phyloP scores from a whole-genome alignment of 129 eudicot species.

The Sambucus nigra region DNA sequence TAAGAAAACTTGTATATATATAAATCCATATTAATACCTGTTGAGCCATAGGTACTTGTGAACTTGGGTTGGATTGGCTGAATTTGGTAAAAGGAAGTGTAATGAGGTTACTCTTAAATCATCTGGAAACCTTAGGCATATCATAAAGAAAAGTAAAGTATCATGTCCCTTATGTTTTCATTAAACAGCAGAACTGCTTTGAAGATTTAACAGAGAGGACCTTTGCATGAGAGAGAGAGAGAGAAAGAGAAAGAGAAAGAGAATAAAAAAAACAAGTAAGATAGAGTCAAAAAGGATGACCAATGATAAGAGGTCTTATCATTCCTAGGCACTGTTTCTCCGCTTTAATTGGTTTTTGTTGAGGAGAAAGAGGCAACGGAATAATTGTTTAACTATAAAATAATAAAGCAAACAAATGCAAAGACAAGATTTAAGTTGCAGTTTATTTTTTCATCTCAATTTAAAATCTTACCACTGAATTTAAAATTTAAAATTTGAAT shows the following conservation, averaged over 20 bases:
- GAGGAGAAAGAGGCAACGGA: constrained; percentile 22
- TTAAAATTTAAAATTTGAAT: too few relatives aligned
- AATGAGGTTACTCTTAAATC: too few relatives aligned
- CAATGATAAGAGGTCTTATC: constrained; percentile 17
- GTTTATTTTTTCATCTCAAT: too few relatives aligned
- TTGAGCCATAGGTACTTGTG: constrained; percentile 33
- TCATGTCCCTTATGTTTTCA: constrained; percentile 13
- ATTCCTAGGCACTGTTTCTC: constrained; percentile 8
- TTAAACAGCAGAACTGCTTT: constrained; percentile 5
- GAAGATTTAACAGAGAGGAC: constrained; percentile 9
- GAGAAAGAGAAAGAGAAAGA: constrained; percentile 18
- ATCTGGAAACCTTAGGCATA: too few relatives aligned
- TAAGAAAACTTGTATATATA: too few relatives aligned
- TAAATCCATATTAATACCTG: constrained; percentile 42
- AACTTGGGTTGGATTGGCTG: too few relatives aligned
- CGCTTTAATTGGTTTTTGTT: constrained; percentile 7
- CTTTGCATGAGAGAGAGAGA: background rate
- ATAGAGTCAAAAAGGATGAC: constrained; percentile 8
- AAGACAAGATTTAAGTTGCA: constrained; percentile 6
- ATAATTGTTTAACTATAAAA: constrained; percentile 11
- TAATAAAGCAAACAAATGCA: constrained; percentile 13
- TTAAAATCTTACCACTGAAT: too few relatives aligned
- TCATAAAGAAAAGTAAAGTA: constrained; percentile 14
- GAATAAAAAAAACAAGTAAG: constrained; percentile 12
- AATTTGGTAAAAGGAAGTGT: too few relatives aligned